Conservation (phyloP, 106 monocot species). For the Dendrobium officinale region DNA sequence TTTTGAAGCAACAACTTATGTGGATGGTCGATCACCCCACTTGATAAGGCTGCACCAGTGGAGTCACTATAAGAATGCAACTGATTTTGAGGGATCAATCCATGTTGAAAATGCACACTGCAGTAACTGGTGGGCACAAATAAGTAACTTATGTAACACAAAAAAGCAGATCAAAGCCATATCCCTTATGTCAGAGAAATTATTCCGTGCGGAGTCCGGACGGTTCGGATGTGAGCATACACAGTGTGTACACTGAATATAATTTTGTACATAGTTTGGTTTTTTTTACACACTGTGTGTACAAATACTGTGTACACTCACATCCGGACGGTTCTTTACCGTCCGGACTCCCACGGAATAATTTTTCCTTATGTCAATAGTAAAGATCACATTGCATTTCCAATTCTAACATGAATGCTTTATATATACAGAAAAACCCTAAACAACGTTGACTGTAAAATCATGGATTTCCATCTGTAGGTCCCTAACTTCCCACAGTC, state of each 20-base stretch:
- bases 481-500: neutral
- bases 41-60: neutral
- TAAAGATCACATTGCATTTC: neutral
- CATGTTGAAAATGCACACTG: neutral
- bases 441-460: too few relatives aligned
- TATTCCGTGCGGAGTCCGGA: too few relatives aligned
- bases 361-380: neutral
- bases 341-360: too few relatives aligned
- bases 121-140: neutral
- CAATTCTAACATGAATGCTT: neutral
- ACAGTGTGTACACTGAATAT: too few relatives aligned
- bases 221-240: too few relatives aligned
- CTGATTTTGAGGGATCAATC: neutral
- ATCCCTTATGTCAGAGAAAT: neutral
- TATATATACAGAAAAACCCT: neutral
- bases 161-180: neutral
- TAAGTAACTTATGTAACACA: neutral
- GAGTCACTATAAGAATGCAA: neutral
- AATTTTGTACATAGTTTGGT: too few relatives aligned
- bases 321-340: too few relatives aligned
- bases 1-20: neutral
- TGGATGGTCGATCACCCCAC: neutral
- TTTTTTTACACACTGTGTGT: too few relatives aligned
- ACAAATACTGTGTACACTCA: too few relatives aligned
- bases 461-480: too few relatives aligned